Evolutionary conservation across 2,329 filamentous ascomycete species (phyloP), one percentile per base, ranked within the genome.

Genomic region (Diaporthe helianthi): DNA sequence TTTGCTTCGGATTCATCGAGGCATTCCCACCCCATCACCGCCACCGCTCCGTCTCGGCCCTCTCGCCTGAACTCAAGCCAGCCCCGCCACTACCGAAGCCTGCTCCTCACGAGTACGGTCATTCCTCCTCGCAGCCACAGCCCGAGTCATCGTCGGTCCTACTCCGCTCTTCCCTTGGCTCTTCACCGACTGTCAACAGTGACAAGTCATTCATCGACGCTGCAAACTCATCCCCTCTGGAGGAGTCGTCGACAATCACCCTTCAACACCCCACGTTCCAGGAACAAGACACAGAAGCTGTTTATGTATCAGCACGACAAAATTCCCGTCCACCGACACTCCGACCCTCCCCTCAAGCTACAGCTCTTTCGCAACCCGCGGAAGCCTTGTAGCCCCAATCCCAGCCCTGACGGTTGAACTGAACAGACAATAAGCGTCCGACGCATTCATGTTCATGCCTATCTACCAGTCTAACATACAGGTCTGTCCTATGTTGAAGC

Each of bases 301-400:
- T 97, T 92, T 97, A 97, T 97, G 94, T 97, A 97, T 97, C 94
- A 94, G 93, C 92, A 93, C 93, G 92, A 92, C 90, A 81, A 87
- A 80, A 89, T 89, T 89, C 89, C 92, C 92, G 90, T 93, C 90
- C 94, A 93, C 90, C 93, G 91, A 93, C 91, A 95, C 91, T 90
- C 91, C 86, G 69, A 67, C 69, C 90, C 91, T 89, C 93, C 93
- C 87, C 90, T 93, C 87, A 93, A 93, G 92, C 93, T 97, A 92
- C 93, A 94, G 89, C 87, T 91, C 89, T 97, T 97, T 93, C 93
- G 93, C 89, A 94, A 93, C 92, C 88, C 90, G 90, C 91, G 92
- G 88, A 97, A 93, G 90, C 92, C 90, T 87, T 93, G 93, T 92
- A 94, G 92, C 87, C 89, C 89, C 82, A 90, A 94, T 84, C 91